A percentile compares a stretch with the other conserved stretches of the same genome.
Conservation (phyloP, 78 protist species). For the Dictyostelium discoideum region dicty_2.7 NC_007091.3:216501-217000, state of each 20-base stretch:
- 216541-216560: background rate
- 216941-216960: background rate
- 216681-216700: background rate
- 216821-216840: background rate
- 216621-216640: background rate
- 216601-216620: background rate
- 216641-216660: background rate
- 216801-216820: background rate
- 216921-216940: background rate
- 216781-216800: background rate
- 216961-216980: background rate
- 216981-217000: background rate
- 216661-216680: background rate
- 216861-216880: background rate
- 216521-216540: background rate
- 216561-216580: background rate
- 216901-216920: background rate
- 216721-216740: slow-evolving; percentile 2
- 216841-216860: background rate
- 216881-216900: background rate
- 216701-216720: background rate
- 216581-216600: background rate
- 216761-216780: background rate
- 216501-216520: too few relatives aligned
- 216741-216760: background rate